A percentile compares a stretch with the other conserved stretches of the same genome.
These are phyloP conservation scores for Nakazawaea populi DNA, from an alignment of 805 yeast genomes.

Conservation along the genomic window DNA sequence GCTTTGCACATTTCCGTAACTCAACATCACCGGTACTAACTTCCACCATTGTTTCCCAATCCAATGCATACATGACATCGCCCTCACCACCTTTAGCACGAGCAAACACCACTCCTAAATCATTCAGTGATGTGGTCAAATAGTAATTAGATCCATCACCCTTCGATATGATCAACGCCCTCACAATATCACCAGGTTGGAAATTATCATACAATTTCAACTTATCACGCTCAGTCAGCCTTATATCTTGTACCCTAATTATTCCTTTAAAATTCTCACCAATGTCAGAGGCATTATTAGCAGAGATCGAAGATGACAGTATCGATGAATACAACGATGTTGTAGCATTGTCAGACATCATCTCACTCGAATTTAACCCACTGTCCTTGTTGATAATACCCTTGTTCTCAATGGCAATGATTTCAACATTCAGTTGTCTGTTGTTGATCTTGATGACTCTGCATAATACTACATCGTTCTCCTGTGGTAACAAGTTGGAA, in stretches of 20 bases:
- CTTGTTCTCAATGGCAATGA: slow-evolving; percentile 35
- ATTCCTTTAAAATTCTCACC: slow-evolving; percentile 90
- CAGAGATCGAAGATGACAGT: slow-evolving; percentile 29
- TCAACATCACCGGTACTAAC: slow-evolving; percentile 71
- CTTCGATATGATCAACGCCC: slow-evolving; percentile 76
- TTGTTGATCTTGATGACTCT: slow-evolving; percentile 60
- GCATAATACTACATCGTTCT: slow-evolving; percentile 77
- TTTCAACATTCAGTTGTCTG: slow-evolving; percentile 75
- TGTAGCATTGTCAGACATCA: slow-evolving; percentile 16
- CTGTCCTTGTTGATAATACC: slow-evolving; percentile 38
- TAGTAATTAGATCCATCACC: slow-evolving; percentile 95
- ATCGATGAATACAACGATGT: slow-evolving; percentile 18
- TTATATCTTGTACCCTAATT: slow-evolving; percentile 79
- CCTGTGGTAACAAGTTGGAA: slow-evolving; percentile 63
- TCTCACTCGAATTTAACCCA: slow-evolving; percentile 18
- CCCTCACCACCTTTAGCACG: slow-evolving; percentile 64
- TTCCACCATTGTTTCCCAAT: slow-evolving; percentile 93
- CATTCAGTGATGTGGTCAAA: slow-evolving; percentile 82
- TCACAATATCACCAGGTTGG: slow-evolving; percentile 87
- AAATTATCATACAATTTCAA: slow-evolving; percentile 75
- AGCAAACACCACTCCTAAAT: slow-evolving; percentile 91
- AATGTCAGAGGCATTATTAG: slow-evolving; percentile 54
- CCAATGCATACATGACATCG: slow-evolving; percentile 76
- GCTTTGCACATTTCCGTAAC: slow-evolving; percentile 87
- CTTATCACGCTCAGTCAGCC: slow-evolving; percentile 87